phyloP scores from a whole-genome alignment of 768 basidiomycete species.

The Leccinum longicurvipes region DNA sequence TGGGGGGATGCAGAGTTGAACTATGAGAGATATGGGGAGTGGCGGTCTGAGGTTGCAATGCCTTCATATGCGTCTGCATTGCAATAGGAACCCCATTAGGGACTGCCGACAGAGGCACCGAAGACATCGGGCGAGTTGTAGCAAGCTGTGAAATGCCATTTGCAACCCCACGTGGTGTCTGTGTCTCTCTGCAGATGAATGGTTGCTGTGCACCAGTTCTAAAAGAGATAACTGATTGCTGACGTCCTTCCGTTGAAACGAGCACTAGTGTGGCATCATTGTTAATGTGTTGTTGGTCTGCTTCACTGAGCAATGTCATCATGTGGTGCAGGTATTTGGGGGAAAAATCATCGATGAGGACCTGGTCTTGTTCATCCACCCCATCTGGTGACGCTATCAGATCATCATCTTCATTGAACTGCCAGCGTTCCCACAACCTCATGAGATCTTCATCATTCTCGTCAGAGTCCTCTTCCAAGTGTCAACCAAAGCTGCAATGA shows the following conservation, averaged over 20 bases:
- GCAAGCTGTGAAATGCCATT: slow-evolving; percentile 28
- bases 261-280: slow-evolving; percentile 51
- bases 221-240: slow-evolving; percentile 49
- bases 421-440: slow-evolving; percentile 58
- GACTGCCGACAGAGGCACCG: slow-evolving; percentile 24
- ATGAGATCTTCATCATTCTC: slow-evolving; percentile 39
- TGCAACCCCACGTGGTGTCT: slow-evolving; percentile 19
- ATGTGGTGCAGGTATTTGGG: slow-evolving; percentile 53
- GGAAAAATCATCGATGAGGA: slow-evolving; percentile 70
- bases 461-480: slow-evolving; percentile 27
- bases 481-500: slow-evolving; percentile 13
- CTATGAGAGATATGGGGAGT: slow-evolving; percentile 57
- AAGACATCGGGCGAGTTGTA: slow-evolving; percentile 19
- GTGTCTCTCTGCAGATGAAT: slow-evolving; percentile 24
- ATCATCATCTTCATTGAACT: slow-evolving; percentile 62
- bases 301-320: slow-evolving; percentile 55
- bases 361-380: slow-evolving; percentile 63
- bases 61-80: slow-evolving; percentile 57
- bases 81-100: slow-evolving; percentile 54
- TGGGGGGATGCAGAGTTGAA: slow-evolving; percentile 33
- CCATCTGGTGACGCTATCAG: slow-evolving; percentile 55
- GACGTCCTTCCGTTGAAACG: slow-evolving; percentile 46
- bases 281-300: slow-evolving; percentile 47
- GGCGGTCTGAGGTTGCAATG: slow-evolving; percentile 50
- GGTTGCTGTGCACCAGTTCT: slow-evolving; percentile 32